Evolutionary conservation across 495 filamentous ascomycete genomes (phyloP), one percentile per base, ranked within the genome.

Genomic region (Neurospora sp.): DNA sequence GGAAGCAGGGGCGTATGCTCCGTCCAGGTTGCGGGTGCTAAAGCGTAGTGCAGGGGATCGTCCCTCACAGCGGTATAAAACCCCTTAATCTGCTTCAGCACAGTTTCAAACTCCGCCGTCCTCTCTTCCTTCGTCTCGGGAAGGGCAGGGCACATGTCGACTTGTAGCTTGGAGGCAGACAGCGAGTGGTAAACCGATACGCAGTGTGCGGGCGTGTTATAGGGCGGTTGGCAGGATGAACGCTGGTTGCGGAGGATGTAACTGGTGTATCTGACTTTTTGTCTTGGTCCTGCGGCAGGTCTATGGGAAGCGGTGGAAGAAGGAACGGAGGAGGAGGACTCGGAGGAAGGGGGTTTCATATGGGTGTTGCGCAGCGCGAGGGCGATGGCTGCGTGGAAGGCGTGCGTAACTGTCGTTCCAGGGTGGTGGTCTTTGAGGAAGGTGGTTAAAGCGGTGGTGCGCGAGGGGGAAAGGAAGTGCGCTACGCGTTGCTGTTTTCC

Each of bases 191-290:
- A 81, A 0, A 79, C 75, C 6, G 79, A 69, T 1, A 74, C 80
- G 8, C 78, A 72, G 69, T 83, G 79, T 16, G 73, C 38, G 1
- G 74, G 72, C 9, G 70, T 69, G 70, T 78, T 74, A 39, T 76
- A 83, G 0, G 81, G 81, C 1, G 70, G 39, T 9, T 20, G 35
- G 65, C 79, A 82, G 31, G 71, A 68, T 1, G 70, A 40, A 3
- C 80, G 78, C 16, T 80, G 73, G 71, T 82, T 83, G 17, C 77
- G 74, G 27, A 82, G 76, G 69, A 76, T 75, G 75, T 83, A 79
- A 22, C 74, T 79, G 17, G 78, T 72, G 41, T 82, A 83, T 44
- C 71, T 40, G 1, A 74, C 70, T 17, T 45, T 44, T 16, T 42
- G 31, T 31, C 31, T 3, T 31, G 31, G 31, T 31, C 31, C 31